These are phyloP conservation scores for Pseudogymnoascus sp. DNA, from an alignment of 2,329 filamentous ascomycete genomes.

Conservation along the genomic window DNA sequence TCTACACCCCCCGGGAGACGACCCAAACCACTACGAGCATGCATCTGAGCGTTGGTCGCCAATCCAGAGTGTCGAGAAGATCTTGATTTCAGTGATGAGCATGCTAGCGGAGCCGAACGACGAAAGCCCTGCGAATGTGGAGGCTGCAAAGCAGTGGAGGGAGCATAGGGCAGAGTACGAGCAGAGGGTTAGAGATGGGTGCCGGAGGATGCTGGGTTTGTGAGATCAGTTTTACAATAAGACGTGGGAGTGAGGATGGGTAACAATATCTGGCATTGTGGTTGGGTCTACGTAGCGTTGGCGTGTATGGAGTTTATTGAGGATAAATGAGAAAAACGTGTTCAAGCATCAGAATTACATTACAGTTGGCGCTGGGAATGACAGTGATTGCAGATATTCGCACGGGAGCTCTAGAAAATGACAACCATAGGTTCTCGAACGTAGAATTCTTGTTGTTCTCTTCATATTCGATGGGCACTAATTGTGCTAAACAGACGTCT, in stretches of 20 bases:
- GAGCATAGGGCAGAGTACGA: conserved; percentile 80
- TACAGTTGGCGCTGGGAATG: neutral
- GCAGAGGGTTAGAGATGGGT: conserved; percentile 73
- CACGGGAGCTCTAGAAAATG: neutral
- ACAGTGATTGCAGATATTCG: neutral
- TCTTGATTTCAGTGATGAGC: conserved; percentile 92
- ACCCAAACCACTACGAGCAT: conserved; percentile 97
- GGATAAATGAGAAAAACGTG: neutral
- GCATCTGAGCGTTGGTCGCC: conserved; percentile 94
- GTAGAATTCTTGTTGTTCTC: neutral
- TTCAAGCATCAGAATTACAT: neutral
- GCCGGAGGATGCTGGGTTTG: conserved; percentile 70
- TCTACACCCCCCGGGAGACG: conserved; percentile 89
- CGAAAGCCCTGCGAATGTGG: conserved; percentile 91
- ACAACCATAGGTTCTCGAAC: neutral
- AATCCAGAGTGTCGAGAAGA: conserved; percentile 96
- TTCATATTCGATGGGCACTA: neutral
- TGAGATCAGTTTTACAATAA: conserved; percentile 29
- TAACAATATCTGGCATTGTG: neutral
- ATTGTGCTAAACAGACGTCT: neutral
- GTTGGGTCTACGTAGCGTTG: conserved; percentile 1
- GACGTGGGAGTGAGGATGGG: neutral
- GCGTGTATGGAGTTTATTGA: neutral
- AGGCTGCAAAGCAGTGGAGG: conserved; percentile 93
- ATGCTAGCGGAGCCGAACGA: conserved; percentile 98